Percentiles rank a stretch among this genome's conserved stretches.
Conservation (phyloP, 2,329 filamentous ascomycete species). For the Aureobasidium melanogenum region DNA sequence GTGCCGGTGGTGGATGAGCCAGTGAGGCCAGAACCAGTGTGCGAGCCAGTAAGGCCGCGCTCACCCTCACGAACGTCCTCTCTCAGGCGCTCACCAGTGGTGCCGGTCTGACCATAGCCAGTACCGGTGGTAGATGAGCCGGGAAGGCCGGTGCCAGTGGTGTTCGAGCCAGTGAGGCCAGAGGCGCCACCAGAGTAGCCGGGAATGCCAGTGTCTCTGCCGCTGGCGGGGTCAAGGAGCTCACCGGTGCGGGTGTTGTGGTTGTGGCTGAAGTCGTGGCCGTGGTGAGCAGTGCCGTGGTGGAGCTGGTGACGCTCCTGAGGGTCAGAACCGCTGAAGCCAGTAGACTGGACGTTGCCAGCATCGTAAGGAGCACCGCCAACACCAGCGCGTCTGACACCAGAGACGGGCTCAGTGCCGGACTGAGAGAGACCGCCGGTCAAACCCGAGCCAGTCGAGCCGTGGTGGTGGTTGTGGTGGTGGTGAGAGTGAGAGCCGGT, state of each 20-base stretch:
- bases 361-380: constrained; percentile 6
- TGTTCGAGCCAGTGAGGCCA: not conserved
- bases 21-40: not conserved
- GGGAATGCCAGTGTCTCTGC: constrained; percentile 7
- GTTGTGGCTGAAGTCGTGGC: not conserved
- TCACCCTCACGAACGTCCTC: not conserved
- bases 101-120: not conserved
- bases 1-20: not conserved
- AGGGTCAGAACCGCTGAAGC: not conserved
- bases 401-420: constrained; percentile 10
- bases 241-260: constrained; percentile 9
- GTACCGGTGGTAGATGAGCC: not conserved
- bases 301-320: not conserved
- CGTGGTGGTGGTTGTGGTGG: not conserved
- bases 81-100: not conserved
- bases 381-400: not conserved
- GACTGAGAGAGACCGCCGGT: not conserved
- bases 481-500: too few relatives aligned
- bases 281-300: constrained; percentile 6
- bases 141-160: not conserved
- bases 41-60: not conserved
- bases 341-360: not conserved
- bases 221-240: constrained; percentile 4
- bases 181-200: constrained; percentile 1
- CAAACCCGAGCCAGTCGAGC: not conserved